Conservation (phyloP, 257 asterid genomes). For the Cordia subcordata region DNA sequence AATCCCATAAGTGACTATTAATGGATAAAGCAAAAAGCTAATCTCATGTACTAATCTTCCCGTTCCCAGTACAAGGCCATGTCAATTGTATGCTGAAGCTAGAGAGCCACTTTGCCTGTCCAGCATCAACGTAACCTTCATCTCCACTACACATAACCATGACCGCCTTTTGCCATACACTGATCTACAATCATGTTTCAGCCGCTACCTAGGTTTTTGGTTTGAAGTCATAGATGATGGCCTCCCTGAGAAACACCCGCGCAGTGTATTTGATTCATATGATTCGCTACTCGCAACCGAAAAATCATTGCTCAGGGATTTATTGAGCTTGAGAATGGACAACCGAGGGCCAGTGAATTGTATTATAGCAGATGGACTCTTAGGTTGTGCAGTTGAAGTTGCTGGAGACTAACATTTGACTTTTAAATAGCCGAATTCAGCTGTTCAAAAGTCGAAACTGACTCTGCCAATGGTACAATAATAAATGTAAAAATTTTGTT, state of each 20-base stretch:
- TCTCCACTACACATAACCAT: slow-evolving; percentile 14
- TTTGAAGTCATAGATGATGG: slow-evolving; percentile 23
- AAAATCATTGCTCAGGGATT: slow-evolving; percentile 13
- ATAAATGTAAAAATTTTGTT: too few relatives aligned
- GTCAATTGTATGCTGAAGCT: slow-evolving; percentile 28
- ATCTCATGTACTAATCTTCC: slow-evolving; percentile 16
- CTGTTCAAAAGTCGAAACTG: too few relatives aligned
- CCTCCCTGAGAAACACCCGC: slow-evolving; percentile 21
- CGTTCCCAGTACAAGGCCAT: slow-evolving; percentile 31
- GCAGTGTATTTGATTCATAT: slow-evolving; percentile 20
- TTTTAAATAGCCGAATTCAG: too few relatives aligned
- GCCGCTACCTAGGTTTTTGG: slow-evolving; percentile 13
- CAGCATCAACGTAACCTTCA: slow-evolving; percentile 19
- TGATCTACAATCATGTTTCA: slow-evolving; percentile 10
- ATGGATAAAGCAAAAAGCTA: background rate
- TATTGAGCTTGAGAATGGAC: slow-evolving; percentile 3
- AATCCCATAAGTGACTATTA: too few relatives aligned
- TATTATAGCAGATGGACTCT: slow-evolving; percentile 31
- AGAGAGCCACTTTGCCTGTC: slow-evolving; percentile 21
- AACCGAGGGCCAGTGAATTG: slow-evolving; percentile 17
- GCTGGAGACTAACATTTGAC: too few relatives aligned
- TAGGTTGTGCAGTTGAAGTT: slow-evolving; percentile 44
- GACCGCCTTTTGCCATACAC: slow-evolving; percentile 13
- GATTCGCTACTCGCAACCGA: slow-evolving; percentile 6
- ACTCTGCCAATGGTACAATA: too few relatives aligned